A percentile compares a stretch with the other conserved stretches of the same genome.
phyloP scores from a whole-genome alignment of 148 eudicot species.

The Rhododendron henanense region DNA sequence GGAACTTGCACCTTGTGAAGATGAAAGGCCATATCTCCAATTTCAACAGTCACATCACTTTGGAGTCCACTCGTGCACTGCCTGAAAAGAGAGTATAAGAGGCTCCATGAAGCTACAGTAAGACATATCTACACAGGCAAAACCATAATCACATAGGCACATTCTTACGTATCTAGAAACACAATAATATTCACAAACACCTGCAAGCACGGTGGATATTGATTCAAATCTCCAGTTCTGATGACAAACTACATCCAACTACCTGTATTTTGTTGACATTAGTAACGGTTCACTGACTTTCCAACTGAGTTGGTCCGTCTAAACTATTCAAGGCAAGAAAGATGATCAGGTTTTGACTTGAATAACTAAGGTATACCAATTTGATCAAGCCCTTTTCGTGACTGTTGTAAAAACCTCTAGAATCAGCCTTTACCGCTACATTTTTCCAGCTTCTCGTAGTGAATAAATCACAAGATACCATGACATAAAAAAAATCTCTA shows the following conservation, averaged over 20 bases:
- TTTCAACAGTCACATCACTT: slow-evolving; percentile 67
- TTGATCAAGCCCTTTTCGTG: background rate
- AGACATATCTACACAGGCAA: background rate
- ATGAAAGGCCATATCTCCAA: slow-evolving; percentile 52
- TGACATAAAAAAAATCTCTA: background rate
- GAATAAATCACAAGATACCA: background rate
- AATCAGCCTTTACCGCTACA: background rate
- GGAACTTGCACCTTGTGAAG: slow-evolving; percentile 54
- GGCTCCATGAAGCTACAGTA: background rate
- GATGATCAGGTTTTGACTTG: background rate
- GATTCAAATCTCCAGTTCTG: background rate
- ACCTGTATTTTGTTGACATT: background rate
- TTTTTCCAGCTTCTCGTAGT: background rate
- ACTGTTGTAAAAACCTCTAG: background rate
- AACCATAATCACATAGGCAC: background rate
- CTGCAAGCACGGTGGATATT: background rate
- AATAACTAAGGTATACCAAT: background rate
- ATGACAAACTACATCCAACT: background rate
- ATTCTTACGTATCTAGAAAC: background rate
- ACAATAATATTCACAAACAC: background rate
- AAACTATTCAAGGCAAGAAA: background rate
- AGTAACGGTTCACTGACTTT: background rate
- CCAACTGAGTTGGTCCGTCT: background rate
- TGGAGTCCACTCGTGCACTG: slow-evolving; percentile 67
- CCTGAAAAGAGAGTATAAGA: slow-evolving; percentile 32